These are phyloP conservation scores for Pseudozyma pruni DNA, from an alignment of 1,284 basidiomycete genomes.

Conservation along the genomic window DNA sequence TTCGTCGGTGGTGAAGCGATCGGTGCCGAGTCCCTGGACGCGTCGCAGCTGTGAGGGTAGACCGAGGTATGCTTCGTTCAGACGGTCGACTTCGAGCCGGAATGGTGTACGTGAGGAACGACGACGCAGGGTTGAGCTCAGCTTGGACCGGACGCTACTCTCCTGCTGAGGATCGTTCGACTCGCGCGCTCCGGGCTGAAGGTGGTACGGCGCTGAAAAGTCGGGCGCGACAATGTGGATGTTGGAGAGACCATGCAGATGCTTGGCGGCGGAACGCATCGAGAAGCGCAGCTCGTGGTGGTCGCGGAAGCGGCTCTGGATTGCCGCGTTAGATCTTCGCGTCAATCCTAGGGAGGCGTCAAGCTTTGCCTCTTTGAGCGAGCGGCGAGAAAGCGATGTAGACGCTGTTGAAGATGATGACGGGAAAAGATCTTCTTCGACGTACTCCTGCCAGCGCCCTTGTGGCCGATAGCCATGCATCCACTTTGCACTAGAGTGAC, in stretches of 20 bases:
- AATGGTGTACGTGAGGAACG: conserved; percentile 11
- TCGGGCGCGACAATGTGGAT: conserved; percentile 55
- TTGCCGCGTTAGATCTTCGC: conserved; percentile 8
- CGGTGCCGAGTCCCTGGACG: conserved; percentile 32
- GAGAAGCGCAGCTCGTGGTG: conserved; percentile 52
- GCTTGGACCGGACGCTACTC: not conserved
- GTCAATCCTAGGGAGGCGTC: not conserved
- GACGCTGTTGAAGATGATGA: conserved; percentile 1
- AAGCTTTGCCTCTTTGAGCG: not conserved
- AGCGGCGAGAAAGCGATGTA: not conserved
- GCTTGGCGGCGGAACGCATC: conserved; percentile 35
- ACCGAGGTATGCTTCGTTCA: conserved; percentile 27
- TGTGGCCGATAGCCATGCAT: conserved; percentile 33
- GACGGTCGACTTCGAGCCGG: conserved; percentile 15
- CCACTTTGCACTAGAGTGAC: conserved; percentile 32
- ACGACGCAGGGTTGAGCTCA: not conserved
- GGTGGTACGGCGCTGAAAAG: conserved; percentile 44
- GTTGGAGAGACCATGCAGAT: conserved; percentile 35
- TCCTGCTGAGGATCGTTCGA: not conserved
- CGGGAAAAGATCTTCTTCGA: conserved; percentile 35
- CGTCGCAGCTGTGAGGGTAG: conserved; percentile 40
- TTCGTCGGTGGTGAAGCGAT: conserved; percentile 41
- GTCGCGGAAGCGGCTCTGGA: conserved; percentile 50
- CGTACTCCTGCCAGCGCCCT: conserved; percentile 43
- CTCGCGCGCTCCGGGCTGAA: conserved; percentile 30